These are phyloP conservation scores for Millerago galiae DNA, from an alignment of 805 yeast species.

Conservation along the genomic window DNA sequence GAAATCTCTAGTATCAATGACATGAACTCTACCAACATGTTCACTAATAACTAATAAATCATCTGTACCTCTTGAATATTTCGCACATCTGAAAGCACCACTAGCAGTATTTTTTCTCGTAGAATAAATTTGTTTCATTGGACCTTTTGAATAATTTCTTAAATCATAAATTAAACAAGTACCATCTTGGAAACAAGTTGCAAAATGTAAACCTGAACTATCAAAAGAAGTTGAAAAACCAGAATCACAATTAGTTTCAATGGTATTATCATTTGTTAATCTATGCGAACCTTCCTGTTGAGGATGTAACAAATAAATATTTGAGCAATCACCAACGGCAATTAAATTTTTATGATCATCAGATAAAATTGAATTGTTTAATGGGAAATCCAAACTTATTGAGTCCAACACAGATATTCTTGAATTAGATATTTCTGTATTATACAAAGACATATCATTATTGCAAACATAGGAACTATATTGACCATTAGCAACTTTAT, in stretches of 20 bases:
- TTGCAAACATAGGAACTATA: conserved; percentile 69
- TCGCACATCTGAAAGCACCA: conserved; percentile 65
- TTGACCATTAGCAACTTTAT: conserved; percentile 35
- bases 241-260: conserved; percentile 59
- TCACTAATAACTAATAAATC: conserved; percentile 75
- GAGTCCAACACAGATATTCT: conserved; percentile 38
- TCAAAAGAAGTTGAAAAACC: conserved; percentile 82
- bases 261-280: conserved; percentile 29
- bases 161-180: conserved; percentile 69
- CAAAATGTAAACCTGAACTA: conserved; percentile 66
- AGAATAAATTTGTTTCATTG: conserved; percentile 50
- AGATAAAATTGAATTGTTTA: conserved; percentile 68
- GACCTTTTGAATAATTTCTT: conserved; percentile 45
- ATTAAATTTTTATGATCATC: conserved; percentile 54
- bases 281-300: conserved; percentile 27
- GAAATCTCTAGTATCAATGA: conserved; percentile 71
- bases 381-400: conserved; percentile 52
- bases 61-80: conserved; percentile 60
- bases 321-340: conserved; percentile 74
- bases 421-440: conserved; percentile 48
- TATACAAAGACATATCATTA: conserved; percentile 70
- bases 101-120: conserved; percentile 47
- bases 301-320: conserved; percentile 47
- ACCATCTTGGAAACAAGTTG: conserved; percentile 86
- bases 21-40: conserved; percentile 82